Percentiles rank a stretch among this genome's conserved stretches.
Conservation (phyloP, 1,139 yeast species). For the Yamadazyma conglobata region DNA sequence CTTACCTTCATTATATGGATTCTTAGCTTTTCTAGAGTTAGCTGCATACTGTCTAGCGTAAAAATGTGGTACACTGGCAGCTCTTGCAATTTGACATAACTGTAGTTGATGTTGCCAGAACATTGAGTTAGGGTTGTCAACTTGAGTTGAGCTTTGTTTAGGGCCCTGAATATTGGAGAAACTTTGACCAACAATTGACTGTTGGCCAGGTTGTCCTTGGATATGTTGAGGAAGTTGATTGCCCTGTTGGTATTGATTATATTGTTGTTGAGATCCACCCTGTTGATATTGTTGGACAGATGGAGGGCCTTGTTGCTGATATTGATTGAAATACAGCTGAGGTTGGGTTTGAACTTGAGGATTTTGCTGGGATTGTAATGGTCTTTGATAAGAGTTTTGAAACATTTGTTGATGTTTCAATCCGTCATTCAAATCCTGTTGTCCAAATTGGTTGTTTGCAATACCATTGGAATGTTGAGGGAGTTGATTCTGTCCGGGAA, state of each 20-base stretch:
- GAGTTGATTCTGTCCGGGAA: too few species aligned
- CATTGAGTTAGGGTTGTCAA: slow-evolving; percentile 49
- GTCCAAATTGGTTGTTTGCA: slow-evolving; percentile 21
- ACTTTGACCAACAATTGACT: slow-evolving; percentile 8
- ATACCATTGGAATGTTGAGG: slow-evolving; percentile 5
- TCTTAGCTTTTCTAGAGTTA: slow-evolving; percentile 58
- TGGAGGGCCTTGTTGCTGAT: slow-evolving; percentile 16
- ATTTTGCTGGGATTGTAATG: slow-evolving; percentile 9
- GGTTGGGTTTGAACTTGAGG: slow-evolving; percentile 19
- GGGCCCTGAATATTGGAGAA: slow-evolving; percentile 22
- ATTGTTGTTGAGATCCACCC: slow-evolving; percentile 16
- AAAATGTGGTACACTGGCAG: slow-evolving; percentile 71
- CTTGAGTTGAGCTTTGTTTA: slow-evolving; percentile 31
- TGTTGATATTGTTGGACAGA: slow-evolving; percentile 16
- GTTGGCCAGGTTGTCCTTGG: slow-evolving; percentile 21
- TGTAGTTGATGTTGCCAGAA: slow-evolving; percentile 90
- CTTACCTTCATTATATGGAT: slow-evolving; percentile 42
- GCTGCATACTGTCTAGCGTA: slow-evolving; percentile 93
- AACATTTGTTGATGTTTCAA: slow-evolving; percentile 32
- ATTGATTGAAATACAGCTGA: slow-evolving; percentile 19
- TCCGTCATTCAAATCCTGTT: slow-evolving; percentile 19
- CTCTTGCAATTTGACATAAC: slow-evolving; percentile 74
- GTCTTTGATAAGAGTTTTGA: slow-evolving; percentile 28
- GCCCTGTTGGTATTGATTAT: slow-evolving; percentile 16
- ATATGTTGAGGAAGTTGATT: slow-evolving; percentile 19